phyloP scores from a whole-genome alignment of 2,329 filamentous ascomycete species.

The Calonectria leucothoes region DNA sequence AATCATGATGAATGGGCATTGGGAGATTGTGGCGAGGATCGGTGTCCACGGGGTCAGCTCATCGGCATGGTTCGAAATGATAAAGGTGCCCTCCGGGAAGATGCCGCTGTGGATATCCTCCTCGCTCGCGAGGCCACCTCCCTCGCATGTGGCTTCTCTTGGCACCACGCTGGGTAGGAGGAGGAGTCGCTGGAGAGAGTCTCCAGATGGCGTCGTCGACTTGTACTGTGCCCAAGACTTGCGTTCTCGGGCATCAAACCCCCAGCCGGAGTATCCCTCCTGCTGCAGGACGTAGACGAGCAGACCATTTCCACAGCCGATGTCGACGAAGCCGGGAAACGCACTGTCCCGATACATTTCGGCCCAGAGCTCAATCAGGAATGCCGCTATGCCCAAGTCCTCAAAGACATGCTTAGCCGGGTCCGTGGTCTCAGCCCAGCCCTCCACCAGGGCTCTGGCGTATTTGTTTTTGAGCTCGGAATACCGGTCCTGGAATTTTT shows the following conservation, averaged over 20 bases:
- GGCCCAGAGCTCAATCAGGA: constrained; percentile 90
- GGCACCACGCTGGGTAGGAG: constrained; percentile 60
- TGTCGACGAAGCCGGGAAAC: constrained; percentile 94
- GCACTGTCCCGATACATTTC: constrained; percentile 75
- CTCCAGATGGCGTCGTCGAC: constrained; percentile 42
- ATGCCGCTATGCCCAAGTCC: constrained; percentile 90
- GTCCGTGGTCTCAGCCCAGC: constrained; percentile 89
- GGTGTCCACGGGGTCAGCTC: constrained; percentile 97
- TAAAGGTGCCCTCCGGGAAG: constrained; percentile 83
- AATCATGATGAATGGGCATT: constrained; percentile 89
- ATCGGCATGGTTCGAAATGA: constrained; percentile 97
- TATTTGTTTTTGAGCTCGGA: constrained; percentile 82
- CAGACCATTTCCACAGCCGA: constrained; percentile 95
- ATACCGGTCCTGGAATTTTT: constrained; percentile 85
- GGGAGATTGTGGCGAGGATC: constrained; percentile 80
- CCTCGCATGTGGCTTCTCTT: constrained; percentile 21
- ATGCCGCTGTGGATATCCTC: constrained; percentile 65
- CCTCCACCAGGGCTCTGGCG: constrained; percentile 75
- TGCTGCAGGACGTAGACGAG: constrained; percentile 83
- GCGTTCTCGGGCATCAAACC: constrained; percentile 88
- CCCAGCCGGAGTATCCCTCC: constrained; percentile 88
- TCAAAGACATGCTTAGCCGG: constrained; percentile 95
- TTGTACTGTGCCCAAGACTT: constrained; percentile 87
- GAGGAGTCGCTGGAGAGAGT: constrained; percentile 58
- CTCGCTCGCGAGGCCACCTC: constrained; percentile 21